Conservation (phyloP, 768 basidiomycete species). For the Pisolithus marmoratus region DNA sequence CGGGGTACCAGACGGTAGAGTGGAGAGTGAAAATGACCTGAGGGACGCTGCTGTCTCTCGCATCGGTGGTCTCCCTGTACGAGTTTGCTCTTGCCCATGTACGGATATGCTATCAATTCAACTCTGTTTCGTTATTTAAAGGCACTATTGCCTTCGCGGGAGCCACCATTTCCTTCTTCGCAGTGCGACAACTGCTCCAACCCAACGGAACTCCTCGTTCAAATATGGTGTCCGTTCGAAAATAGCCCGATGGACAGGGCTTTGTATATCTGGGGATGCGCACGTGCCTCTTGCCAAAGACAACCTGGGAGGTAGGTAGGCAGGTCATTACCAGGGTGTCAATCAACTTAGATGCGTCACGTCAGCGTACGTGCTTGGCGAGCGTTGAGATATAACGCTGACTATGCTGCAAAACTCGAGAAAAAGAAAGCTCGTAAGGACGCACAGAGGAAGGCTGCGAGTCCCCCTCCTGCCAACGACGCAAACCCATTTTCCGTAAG, state of each 20-base stretch:
- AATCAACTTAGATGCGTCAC: constrained; percentile 10
- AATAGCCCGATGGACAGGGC: constrained; percentile 80
- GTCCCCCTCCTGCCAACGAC: constrained; percentile 28
- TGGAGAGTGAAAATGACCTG: constrained; percentile 54
- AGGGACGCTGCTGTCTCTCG: constrained; percentile 80
- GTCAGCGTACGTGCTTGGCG: constrained; percentile 78
- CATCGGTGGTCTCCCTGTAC: constrained; percentile 87
- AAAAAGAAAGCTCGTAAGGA: constrained; percentile 43
- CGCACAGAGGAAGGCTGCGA: constrained; percentile 32
- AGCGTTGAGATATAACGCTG: constrained; percentile 62
- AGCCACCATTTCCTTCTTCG: constrained; percentile 58
- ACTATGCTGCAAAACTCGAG: constrained; percentile 70
- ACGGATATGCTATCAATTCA: constrained; percentile 41
- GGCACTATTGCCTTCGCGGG: constrained; percentile 65
- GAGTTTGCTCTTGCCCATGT: constrained; percentile 46
- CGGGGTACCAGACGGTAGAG: constrained; percentile 72
- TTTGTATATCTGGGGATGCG: constrained; percentile 82
- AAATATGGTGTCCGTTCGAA: constrained; percentile 89
- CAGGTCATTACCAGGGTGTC: not conserved
- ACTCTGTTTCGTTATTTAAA: constrained; percentile 41
- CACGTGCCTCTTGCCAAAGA: constrained; percentile 62
- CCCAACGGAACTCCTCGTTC: constrained; percentile 78
- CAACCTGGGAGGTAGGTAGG: constrained; percentile 70
- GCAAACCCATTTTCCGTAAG: constrained; percentile 70
- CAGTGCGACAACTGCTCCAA: constrained; percentile 65